A percentile compares a stretch with the other conserved stretches of the same genome.
These are phyloP conservation scores for Yamadazyma tumulicola DNA, from an alignment of 805 yeast species.

Conservation along the genomic window DNA sequence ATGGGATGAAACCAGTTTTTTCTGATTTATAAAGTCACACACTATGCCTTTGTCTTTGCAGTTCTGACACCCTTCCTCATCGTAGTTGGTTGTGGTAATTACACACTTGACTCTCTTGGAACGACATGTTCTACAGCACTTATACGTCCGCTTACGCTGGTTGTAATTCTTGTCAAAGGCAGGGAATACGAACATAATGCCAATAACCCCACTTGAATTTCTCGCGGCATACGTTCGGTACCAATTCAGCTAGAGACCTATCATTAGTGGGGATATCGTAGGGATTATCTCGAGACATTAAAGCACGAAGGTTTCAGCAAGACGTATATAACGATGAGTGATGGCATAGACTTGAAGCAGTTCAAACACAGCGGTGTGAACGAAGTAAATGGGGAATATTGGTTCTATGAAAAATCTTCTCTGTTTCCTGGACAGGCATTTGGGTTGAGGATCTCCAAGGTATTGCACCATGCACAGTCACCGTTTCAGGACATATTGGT, in stretches of 20 bases:
- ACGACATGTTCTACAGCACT: constrained; percentile 31
- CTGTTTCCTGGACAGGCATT: constrained; percentile 88
- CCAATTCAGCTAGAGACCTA: no score
- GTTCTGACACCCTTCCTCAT: constrained; percentile 24
- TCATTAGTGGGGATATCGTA: no score
- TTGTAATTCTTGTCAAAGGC: constrained; percentile 33
- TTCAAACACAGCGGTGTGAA: constrained; percentile 25
- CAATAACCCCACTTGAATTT: background rate
- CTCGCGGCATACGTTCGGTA: background rate
- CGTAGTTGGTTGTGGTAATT: constrained; percentile 23
- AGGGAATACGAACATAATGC: constrained; percentile 34
- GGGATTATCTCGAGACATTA: no score
- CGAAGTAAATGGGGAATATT: constrained; percentile 32
- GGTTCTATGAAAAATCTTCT: constrained; percentile 79
- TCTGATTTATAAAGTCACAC: constrained; percentile 19
- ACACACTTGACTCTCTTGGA: constrained; percentile 25
- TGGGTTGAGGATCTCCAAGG: constrained; percentile 55
- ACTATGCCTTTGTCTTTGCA: constrained; percentile 19
- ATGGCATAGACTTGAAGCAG: no score
- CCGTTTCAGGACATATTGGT: constrained; percentile 79
- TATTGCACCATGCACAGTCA: constrained; percentile 66
- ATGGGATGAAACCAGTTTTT: no score
- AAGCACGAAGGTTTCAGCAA: no score
- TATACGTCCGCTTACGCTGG: constrained; percentile 31
- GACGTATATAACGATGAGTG: no score